These are phyloP conservation scores for Cyanodermella asteris DNA, from an alignment of 2,329 filamentous ascomycete species.

Conservation along the genomic window DNA sequence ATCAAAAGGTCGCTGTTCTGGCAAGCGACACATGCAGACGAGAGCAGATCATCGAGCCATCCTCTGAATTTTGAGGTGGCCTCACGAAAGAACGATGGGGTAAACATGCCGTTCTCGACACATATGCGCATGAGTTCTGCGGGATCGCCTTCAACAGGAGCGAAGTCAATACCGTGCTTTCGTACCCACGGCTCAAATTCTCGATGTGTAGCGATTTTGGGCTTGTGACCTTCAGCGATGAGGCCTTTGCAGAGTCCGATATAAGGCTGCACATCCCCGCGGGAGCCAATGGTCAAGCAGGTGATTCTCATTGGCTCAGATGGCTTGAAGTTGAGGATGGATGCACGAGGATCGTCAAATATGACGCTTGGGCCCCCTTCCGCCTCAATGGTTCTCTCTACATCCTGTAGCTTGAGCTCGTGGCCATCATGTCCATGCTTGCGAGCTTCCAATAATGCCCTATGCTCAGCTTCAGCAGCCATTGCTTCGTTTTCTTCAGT, in stretches of 20 bases:
- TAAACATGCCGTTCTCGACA: constrained; percentile 95
- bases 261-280: constrained; percentile 92
- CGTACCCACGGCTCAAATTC: constrained; percentile 83
- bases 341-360: constrained; percentile 75
- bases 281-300: constrained; percentile 84
- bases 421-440: constrained; percentile 20
- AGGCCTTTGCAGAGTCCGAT: constrained; percentile 88
- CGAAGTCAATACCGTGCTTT: constrained; percentile 85
- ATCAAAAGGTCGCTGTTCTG: constrained; percentile 77
- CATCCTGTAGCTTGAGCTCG: constrained; percentile 14
- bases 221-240: constrained; percentile 64
- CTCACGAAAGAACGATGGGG: constrained; percentile 70
- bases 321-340: constrained; percentile 81
- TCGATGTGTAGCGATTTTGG: constrained; percentile 72
- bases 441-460: constrained; percentile 56
- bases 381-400: constrained; percentile 5
- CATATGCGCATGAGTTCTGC: constrained; percentile 89
- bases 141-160: constrained; percentile 70
- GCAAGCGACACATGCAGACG: constrained; percentile 63
- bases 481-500: too few species aligned
- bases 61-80: constrained; percentile 71
- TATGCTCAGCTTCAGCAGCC: constrained; percentile 57
- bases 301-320: constrained; percentile 59
- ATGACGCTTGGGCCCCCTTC: constrained; percentile 49
- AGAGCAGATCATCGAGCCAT: constrained; percentile 83